phyloP scores from a whole-genome alignment of 2,329 filamentous ascomycete species.

The Calonectria honghensis region DNA sequence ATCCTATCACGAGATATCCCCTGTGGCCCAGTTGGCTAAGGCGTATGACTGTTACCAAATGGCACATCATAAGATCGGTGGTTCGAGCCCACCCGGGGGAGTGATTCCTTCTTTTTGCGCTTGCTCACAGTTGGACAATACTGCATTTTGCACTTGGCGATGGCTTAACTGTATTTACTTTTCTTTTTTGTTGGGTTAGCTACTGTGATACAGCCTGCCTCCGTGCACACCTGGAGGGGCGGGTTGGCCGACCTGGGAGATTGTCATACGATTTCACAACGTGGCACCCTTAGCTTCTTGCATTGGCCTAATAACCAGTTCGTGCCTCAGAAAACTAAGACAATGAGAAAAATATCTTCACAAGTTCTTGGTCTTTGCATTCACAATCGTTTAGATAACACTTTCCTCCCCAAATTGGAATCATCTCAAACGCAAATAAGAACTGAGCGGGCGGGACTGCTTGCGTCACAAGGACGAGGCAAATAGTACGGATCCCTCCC shows the following conservation, averaged over 20 bases:
- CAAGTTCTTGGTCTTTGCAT: not conserved
- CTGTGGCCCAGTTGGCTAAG: conserved; percentile 33
- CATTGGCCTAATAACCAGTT: not conserved
- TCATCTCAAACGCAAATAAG: not conserved
- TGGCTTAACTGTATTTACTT: not conserved
- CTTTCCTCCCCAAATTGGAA: not conserved
- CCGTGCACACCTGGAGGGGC: not conserved
- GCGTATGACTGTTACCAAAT: conserved; percentile 33
- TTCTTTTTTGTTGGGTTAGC: not conserved
- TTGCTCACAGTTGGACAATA: no score
- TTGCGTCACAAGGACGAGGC: not conserved
- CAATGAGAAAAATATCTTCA: not conserved
- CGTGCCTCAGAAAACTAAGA: not conserved
- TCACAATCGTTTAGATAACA: not conserved
- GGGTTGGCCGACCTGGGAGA: not conserved
- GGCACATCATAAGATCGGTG: conserved; percentile 31
- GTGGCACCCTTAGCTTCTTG: not conserved
- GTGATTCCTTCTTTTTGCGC: conserved; percentile 3
- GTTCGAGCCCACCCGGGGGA: conserved; percentile 34
- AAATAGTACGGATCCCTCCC: not conserved
- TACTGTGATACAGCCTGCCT: not conserved
- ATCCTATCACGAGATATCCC: conserved; percentile 24
- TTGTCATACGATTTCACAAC: not conserved
- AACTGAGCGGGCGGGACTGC: not conserved
- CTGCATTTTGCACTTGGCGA: not conserved